Base-by-base conservation (phyloP, 2,329 filamentous ascomycete species). In the Bipolaris cookei region DNA sequence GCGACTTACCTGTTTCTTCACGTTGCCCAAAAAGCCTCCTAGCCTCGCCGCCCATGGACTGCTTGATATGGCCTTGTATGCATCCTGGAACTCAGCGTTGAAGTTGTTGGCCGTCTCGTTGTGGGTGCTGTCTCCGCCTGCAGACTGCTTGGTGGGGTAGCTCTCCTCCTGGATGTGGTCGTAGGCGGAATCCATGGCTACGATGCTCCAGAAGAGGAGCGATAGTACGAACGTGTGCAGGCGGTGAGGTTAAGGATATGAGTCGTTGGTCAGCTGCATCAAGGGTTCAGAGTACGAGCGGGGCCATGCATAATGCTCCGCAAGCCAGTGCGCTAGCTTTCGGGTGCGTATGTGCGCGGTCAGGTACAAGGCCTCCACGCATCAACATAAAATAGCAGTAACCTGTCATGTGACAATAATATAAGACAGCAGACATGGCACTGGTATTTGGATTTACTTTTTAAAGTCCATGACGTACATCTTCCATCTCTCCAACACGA, bases 141-240 rank as follows among this genome's bases (percentile, higher is more conserved):
- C 73, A 35, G 80, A 79, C 63, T 81, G 77, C 64, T 84, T 82
- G 50, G 79, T 76, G 30, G 75, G 66, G 60, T 80, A 78, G 66
- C 91, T 85, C 76, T 95, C 89, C 80, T 97, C 92, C 75, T 92
- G 88, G 70, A 98, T 96, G 77, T 97, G 92, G 74, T 99, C 95
- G 84, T 98, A 99, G 42, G 93, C 93, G 72, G 96, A 84, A 85
- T 99, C 95, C 95, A 99, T 98, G 50, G 46, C 62, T 30, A 49
- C 50, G 37, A 45, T 23, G 20, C 23, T 41, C 38, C 49, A 60
- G 43, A 55, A 50, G 49, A 23, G 30, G 34, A 18, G 42, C 50
- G 37, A 18, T n/a, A 18, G 11, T n/a, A n/a, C 45, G 25, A 1
- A 16, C 42, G 16, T 16, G 23, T 58, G 55, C 48, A 51, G 45